These are phyloP conservation scores for Suillus sp. DNA, from an alignment of 768 basidiomycete genomes.

Conservation along the genomic window DNA sequence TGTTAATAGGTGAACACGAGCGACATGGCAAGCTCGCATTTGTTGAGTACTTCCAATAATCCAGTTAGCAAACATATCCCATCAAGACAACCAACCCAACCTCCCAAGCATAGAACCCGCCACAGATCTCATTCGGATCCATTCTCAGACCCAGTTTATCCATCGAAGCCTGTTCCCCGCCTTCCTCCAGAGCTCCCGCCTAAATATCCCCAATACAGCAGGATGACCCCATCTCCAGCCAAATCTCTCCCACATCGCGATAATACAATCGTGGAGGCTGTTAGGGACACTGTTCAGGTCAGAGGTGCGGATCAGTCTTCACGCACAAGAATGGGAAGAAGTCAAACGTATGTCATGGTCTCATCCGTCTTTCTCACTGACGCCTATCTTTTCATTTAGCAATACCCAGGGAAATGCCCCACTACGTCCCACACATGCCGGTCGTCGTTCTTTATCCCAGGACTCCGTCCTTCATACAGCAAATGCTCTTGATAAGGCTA, in stretches of 20 bases:
- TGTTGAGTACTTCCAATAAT: conserved; percentile 11
- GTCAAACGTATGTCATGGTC: conserved; percentile 50
- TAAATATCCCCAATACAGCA: conserved; percentile 30
- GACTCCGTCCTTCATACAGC: conserved; percentile 46
- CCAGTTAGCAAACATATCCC: conserved; percentile 27
- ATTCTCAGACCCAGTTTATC: conserved; percentile 45
- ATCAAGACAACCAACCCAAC: conserved; percentile 26
- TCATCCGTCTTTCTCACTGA: conserved; percentile 33
- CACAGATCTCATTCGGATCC: conserved; percentile 55
- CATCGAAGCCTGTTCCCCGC: conserved; percentile 41
- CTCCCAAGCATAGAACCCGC: conserved; percentile 36
- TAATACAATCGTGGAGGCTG: conserved; percentile 55
- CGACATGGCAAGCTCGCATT: conserved; percentile 23
- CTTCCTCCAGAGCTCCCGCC: conserved; percentile 40
- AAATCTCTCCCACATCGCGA: conserved; percentile 39
- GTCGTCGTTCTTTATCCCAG: conserved; percentile 52
- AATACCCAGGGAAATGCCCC: conserved; percentile 24
- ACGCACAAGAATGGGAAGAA: conserved; percentile 54
- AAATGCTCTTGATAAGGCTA: conserved; percentile 46
- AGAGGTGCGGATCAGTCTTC: conserved; percentile 45
- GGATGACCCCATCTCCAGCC: conserved; percentile 28
- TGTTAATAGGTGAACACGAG: conserved; percentile 25
- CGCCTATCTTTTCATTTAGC: conserved; percentile 20
- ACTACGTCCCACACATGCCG: conserved; percentile 28
- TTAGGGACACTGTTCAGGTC: conserved; percentile 68